Base-by-base conservation (phyloP, 176 grass and related monocot genomes). In the Musa beccarii region DNA sequence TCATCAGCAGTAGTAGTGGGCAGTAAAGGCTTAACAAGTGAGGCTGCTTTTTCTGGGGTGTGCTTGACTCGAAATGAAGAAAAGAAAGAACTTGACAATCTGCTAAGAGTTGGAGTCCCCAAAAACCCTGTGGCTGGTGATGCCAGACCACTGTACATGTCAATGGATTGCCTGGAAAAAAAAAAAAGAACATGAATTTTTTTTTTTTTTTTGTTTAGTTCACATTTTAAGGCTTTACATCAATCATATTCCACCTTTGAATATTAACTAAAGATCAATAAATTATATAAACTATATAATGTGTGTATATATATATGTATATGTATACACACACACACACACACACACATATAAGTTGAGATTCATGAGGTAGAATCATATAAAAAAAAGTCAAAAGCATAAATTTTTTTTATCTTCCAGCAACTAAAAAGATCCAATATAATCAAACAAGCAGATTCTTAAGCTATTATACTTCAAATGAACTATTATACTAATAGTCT, bases 41-140 rank as follows among this genome's bases (percentile, higher is more conserved):
- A 85, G 28, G 79, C 72, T 65, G 88, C 71, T 49, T 87, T 81
- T 34, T 97, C 93, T 1, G 90, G 86, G 22, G 93, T 86, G 56
- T 86, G 79, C 80, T 90, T 96, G 0, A 81, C 87, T 23, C 76
- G 81, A 25, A 97, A 92, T 26, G 93, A 96, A 49, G 68, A 76
- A 19, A 92, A 53, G 82, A 96, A 96, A 25, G 90, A 97, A 68
- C 81, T 92, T 26, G 93, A 97, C 4, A 97, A 49, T 66, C 87
- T 85, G 83, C 87, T 90, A 28, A 92, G 83, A 8, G 83, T 96
- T 11, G 93, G 84, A 9, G 89, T 90, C 16, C 87, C 93, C 62
- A 92, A 75, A 78, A 92, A 92, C 51, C 89, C 85, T 26, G 92
- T 86, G 17, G 74, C 89, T 29, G 92, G 92, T 1, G 92, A 82